Conservation (phyloP, 192 early-diverging fungal genomes). For the Backusella psychrophila region DNA sequence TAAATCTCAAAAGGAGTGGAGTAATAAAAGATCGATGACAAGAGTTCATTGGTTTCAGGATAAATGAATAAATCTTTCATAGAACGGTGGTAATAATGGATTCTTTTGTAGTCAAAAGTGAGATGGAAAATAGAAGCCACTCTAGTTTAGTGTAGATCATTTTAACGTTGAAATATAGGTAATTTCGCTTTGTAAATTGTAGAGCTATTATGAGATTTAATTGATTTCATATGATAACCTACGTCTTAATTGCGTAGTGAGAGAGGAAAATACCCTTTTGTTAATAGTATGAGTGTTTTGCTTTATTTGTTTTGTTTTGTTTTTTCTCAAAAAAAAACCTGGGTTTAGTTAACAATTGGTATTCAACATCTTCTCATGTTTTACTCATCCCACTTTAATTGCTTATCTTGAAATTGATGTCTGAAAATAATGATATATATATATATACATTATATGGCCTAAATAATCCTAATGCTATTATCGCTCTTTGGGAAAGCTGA, state of each 20-base stretch:
- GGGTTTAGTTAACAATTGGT: no score
- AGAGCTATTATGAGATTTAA: background rate
- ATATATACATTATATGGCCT: no score
- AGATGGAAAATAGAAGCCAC: background rate
- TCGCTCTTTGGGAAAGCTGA: background rate
- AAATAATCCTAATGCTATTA: background rate
- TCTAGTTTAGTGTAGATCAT: background rate
- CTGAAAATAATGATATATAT: background rate
- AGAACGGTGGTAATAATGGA: background rate
- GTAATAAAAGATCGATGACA: background rate
- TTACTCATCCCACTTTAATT: background rate
- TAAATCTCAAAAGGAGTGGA: background rate
- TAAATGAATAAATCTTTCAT: background rate
- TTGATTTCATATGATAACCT: constrained; percentile 3
- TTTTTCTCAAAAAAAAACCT: background rate
- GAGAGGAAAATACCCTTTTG: background rate
- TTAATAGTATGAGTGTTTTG: background rate
- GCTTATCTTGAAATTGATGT: background rate
- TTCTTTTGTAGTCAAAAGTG: background rate
- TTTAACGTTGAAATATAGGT: background rate
- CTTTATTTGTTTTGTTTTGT: no score
- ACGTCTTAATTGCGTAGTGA: background rate
- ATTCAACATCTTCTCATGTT: background rate
- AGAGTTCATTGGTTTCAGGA: background rate
- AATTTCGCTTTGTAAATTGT: background rate